Base-by-base conservation (phyloP, 1,284 basidiomycete genomes). In the Moesziomyces antarcticus region DNA sequence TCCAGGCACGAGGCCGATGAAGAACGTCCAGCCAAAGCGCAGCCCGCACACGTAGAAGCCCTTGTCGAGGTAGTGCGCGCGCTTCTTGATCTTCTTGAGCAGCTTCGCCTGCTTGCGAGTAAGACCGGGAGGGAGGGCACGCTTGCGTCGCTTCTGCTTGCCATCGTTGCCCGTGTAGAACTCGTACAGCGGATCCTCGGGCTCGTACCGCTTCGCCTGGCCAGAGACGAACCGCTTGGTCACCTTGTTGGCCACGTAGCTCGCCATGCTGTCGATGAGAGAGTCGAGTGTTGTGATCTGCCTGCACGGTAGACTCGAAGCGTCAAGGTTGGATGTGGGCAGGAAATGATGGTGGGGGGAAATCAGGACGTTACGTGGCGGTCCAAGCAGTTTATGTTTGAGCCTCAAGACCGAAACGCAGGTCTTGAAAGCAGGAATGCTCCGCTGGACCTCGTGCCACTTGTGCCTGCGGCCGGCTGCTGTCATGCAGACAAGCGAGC, bases 1-100 rank as follows among this genome's bases (percentile, higher is more conserved):
- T 33, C 89, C 86, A 8, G 92, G 93, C 30, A 93, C 85, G n/a
- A 93, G 86, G 0, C 91, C 91, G 86, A 77, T 72, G 51, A 81
- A 48, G 53, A 77, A 77, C 11, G 87, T 87, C 90, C 91, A 96
- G 5, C 95, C 94, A 69, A 97, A 94, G 10, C 90, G 89, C 65
- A 97, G 85, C 3, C 94, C 93, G 76, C 91, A 93, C 11, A 97
- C 56, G 49, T 84, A 87, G 86, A 97, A 92, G 8, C 93, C 91
- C 85, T 94, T 95, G 87, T 98, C 95, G 57, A 98, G 91, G 81
- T 91, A 89, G 82, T 94, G 93, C 0, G 95, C 94, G 9, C 94
- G 88, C 53, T 87, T 86, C 82, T 73, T 67, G 56, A 84, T 75
- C 63, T 84, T 84, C 13, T 66, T 58, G 24, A 82, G 87, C 52